These are phyloP conservation scores for Inga laurina DNA, from an alignment of 306 rosid genomes.

Conservation along the genomic window DNA sequence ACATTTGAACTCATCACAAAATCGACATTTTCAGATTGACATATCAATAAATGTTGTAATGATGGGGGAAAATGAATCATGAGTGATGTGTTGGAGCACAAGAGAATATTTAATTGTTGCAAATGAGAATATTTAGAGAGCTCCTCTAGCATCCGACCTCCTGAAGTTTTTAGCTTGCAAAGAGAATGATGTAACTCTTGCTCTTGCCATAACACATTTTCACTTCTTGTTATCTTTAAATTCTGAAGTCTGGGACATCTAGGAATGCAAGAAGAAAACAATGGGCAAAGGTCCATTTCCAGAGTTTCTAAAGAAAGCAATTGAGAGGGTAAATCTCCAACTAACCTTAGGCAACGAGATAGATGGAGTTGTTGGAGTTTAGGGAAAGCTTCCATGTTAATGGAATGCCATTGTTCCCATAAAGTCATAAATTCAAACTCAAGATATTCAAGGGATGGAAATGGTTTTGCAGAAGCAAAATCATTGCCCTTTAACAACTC, in stretches of 20 bases:
- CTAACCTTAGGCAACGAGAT: background rate
- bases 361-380: background rate
- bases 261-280: background rate
- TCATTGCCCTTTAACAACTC: conserved; percentile 11
- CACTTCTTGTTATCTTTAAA: background rate
- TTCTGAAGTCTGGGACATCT: background rate
- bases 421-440: background rate
- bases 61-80: background rate
- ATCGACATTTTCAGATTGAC: rapidly evolving
- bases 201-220: background rate
- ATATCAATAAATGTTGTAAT: no score
- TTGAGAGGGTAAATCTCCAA: background rate
- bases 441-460: background rate
- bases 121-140: background rate
- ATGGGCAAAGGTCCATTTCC: rapidly evolving
- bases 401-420: conserved; percentile 7
- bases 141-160: background rate
- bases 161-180: background rate
- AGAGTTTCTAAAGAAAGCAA: background rate
- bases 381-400: conserved; percentile 12
- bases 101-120: background rate
- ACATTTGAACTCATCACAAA: background rate
- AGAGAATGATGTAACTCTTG: background rate
- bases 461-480: background rate
- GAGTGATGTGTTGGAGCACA: background rate